Evolutionary conservation across 352 stramenopile genomes (phyloP).

Genomic region (Globisporangium okanoganense): DNA sequence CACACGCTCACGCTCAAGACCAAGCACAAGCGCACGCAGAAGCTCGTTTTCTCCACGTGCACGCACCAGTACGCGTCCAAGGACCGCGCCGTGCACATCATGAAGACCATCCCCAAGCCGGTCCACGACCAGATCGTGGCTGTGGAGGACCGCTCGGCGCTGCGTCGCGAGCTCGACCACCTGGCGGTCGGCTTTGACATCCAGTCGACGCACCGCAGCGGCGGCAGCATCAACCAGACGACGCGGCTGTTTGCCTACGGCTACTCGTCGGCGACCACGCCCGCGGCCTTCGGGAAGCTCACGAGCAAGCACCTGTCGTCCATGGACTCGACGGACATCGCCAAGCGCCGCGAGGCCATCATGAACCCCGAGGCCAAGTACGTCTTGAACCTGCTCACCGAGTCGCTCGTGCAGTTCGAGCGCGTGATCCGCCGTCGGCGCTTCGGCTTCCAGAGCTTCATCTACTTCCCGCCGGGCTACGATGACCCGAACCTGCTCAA

Average conservation of each 20-base stretch:
- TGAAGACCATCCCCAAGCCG: slow-evolving; percentile 52
- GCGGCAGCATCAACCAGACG: slow-evolving; percentile 30
- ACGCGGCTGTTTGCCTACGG: slow-evolving; percentile 42
- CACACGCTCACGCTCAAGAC: slow-evolving; percentile 20
- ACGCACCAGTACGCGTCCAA: slow-evolving; percentile 41
- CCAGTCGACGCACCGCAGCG: slow-evolving; percentile 23
- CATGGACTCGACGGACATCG: slow-evolving; percentile 27
- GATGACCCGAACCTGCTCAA: slow-evolving; percentile 23
- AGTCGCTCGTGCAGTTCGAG: slow-evolving; percentile 50
- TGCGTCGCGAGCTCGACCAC: slow-evolving; percentile 48
- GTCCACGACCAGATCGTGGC: slow-evolving; percentile 49
- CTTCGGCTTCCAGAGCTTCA: slow-evolving; percentile 66
- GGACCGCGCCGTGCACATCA: slow-evolving; percentile 45
- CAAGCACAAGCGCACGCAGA: slow-evolving; percentile 42
- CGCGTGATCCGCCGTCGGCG: slow-evolving; percentile 53
- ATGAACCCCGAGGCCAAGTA: slow-evolving; percentile 48
- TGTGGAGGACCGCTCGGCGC: slow-evolving; percentile 29
- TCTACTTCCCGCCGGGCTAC: slow-evolving; percentile 50
- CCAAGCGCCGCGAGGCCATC: slow-evolving; percentile 24
- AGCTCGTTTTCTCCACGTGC: slow-evolving; percentile 46
- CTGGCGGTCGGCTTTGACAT: slow-evolving; percentile 52
- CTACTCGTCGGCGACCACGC: slow-evolving; percentile 35
- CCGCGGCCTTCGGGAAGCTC: slow-evolving; percentile 28
- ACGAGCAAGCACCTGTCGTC: slow-evolving; percentile 16
- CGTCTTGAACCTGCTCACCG: slow-evolving; percentile 40